phyloP scores from a whole-genome alignment of 1,139 yeast species.

The Lodderomyces jiufengensis region DNA sequence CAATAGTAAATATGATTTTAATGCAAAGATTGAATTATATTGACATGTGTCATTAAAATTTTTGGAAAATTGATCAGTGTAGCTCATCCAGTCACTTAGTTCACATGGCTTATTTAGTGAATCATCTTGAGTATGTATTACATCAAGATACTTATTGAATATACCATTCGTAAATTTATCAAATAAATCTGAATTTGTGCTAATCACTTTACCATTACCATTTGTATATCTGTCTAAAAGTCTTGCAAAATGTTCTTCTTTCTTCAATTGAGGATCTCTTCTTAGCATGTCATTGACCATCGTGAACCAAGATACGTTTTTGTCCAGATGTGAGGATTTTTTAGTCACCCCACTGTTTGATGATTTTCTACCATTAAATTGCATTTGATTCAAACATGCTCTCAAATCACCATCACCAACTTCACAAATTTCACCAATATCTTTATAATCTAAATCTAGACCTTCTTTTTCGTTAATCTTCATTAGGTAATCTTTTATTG shows the following conservation, averaged over 20 bases:
- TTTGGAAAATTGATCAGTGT: conserved; percentile 51
- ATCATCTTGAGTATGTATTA: conserved; percentile 59
- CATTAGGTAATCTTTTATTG: conserved; percentile 40
- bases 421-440: conserved; percentile 55
- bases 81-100: conserved; percentile 75
- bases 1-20: conserved; percentile 65
- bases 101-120: conserved; percentile 57
- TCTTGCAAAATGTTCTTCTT: conserved; percentile 44
- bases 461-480: conserved; percentile 30
- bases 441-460: conserved; percentile 31
- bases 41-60: conserved; percentile 40
- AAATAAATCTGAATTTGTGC: conserved; percentile 42
- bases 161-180: conserved; percentile 74
- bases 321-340: conserved; percentile 38
- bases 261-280: conserved; percentile 45
- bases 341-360: conserved; percentile 5
- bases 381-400: conserved; percentile 80
- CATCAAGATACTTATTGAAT: conserved; percentile 58
- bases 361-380: conserved; percentile 48
- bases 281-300: conserved; percentile 53
- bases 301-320: conserved; percentile 57
- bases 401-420: conserved; percentile 81
- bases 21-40: conserved; percentile 55
- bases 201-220: conserved; percentile 40
- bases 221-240: conserved; percentile 33